Base-by-base conservation (phyloP, 805 yeast genomes). In the Metschnikowia henanensis region DNA sequence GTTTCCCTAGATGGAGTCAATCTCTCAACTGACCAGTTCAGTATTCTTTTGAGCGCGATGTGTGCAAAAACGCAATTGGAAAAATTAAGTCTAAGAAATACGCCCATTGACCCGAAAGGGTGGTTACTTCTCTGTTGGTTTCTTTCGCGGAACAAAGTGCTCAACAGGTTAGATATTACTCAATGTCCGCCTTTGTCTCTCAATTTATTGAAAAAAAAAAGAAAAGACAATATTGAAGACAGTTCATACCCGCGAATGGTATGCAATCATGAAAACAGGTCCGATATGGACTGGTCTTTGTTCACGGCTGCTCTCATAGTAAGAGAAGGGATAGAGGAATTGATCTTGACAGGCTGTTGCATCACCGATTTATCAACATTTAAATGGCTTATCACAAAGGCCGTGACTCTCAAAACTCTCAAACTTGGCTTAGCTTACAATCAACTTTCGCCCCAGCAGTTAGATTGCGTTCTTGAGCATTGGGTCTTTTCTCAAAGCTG, bases 91-190 rank as follows among this genome's bases (percentile, higher is more conserved):
- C 66, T 92, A 50, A 70, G 92, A 55, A 91, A 91, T 59, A 87
- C 92, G 0, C 81, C 84, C 5, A 76, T 91, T 39, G 81, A 83
- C 55, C 64, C 65, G 1, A 77, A 76, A 37, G 91, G 92, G 29
- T 91, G 98, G 98, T 75, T 79, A 47, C 67, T 79, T 35, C 67
- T 91, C 35, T 87, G 95, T 60, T 83, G 84, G 73, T 87, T 88
- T 49, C 61, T 90, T 38, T 68, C 87, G 13, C 69, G 81, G 57
- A 85, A 84, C 56, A 75, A 71, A 42, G 77, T 78, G 1, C 55
- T 86, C 34, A 71, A 72, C 36, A 76, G 77, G 49, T 56, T 87
- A 26, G 95, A 87, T 60, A 65, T 88, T 7, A 86, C 95, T 0
- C 94, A 86, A 60, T 77, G 81, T 55, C 79, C 81, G 2, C 61